Conservation (phyloP, 805 yeast species). For the Metschnikowia cubensis region DNA sequence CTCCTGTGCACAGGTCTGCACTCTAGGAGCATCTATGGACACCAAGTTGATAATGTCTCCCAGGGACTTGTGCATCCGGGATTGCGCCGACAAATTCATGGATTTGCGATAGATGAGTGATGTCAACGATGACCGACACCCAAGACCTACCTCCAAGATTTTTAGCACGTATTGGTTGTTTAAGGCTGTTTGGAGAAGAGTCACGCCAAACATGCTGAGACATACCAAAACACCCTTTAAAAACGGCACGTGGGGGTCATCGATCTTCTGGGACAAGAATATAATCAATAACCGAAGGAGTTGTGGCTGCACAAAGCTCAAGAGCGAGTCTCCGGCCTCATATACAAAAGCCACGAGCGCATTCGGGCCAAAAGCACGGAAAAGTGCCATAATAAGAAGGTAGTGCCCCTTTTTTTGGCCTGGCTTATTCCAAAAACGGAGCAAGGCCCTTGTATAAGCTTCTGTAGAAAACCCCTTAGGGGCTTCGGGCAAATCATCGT, state of each 20-base stretch:
- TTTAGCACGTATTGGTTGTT: constrained; percentile 65
- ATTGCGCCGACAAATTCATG: constrained; percentile 17
- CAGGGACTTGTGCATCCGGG: constrained; percentile 17
- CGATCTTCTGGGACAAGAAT: constrained; percentile 45
- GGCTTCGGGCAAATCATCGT: constrained; percentile 27
- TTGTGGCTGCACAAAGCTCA: constrained; percentile 79
- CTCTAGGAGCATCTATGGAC: constrained; percentile 23
- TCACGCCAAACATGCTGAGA: constrained; percentile 50
- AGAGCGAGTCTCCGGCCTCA: constrained; percentile 22
- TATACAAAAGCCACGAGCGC: constrained; percentile 21
- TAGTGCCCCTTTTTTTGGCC: constrained; percentile 5
- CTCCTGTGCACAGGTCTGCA: constrained; percentile 20
- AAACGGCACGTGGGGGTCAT: constrained; percentile 12
- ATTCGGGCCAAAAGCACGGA: constrained; percentile 25
- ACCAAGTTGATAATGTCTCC: constrained; percentile 25
- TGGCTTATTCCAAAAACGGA: constrained; percentile 16
- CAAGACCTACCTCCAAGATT: constrained; percentile 54
- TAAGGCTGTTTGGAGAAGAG: constrained; percentile 56
- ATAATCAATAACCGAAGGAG: constrained; percentile 61
- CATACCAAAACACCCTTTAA: constrained; percentile 18
- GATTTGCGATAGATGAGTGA: constrained; percentile 23
- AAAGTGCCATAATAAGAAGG: constrained; percentile 18
- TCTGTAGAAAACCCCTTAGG: constrained; percentile 25
- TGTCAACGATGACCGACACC: constrained; percentile 19
- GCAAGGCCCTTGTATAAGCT: constrained; percentile 16